These are phyloP conservation scores for Xylaria venustula DNA, from an alignment of 495 filamentous ascomycete species.

Conservation along the genomic window DNA sequence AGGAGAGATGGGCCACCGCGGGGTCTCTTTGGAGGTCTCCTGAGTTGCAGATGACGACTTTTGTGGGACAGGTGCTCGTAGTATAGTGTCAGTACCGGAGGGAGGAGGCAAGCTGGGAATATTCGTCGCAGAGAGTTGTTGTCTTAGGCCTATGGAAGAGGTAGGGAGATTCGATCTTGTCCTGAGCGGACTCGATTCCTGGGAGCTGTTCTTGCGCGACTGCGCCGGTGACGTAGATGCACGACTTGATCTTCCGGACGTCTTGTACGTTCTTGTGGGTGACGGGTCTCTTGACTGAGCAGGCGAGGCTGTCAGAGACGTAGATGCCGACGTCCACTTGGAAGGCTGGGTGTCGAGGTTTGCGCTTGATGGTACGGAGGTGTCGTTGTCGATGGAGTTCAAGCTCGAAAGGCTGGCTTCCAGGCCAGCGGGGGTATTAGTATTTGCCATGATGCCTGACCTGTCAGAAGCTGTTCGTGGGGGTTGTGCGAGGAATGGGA, in stretches of 20 bases:
- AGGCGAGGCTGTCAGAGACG: slow-evolving; percentile 49
- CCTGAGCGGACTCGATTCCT: slow-evolving; percentile 68
- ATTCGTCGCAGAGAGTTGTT: slow-evolving; percentile 60
- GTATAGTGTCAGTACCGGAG: slow-evolving; percentile 51
- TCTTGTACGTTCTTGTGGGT: slow-evolving; percentile 39
- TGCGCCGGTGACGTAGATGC: slow-evolving; percentile 31
- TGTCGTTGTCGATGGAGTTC: slow-evolving; percentile 29
- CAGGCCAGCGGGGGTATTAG: slow-evolving; percentile 23
- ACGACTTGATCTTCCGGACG: slow-evolving; percentile 24
- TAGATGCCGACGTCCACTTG: slow-evolving; percentile 44
- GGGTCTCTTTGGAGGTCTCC: slow-evolving; percentile 55
- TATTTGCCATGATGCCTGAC: slow-evolving; percentile 23
- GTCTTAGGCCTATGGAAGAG: slow-evolving; percentile 57
- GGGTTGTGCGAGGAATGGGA: slow-evolving; percentile 27
- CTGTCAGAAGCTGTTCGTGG: slow-evolving; percentile 13
- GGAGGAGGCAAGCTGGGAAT: slow-evolving; percentile 58
- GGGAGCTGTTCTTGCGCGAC: slow-evolving; percentile 66
- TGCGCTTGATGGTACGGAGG: slow-evolving; percentile 28
- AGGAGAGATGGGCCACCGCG: slow-evolving; percentile 67
- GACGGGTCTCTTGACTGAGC: slow-evolving; percentile 50
- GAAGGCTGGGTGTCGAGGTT: slow-evolving; percentile 33
- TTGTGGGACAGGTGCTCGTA: slow-evolving; percentile 60
- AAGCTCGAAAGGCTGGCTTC: slow-evolving; percentile 30
- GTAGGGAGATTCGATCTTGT: slow-evolving; percentile 53
- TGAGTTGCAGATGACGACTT: slow-evolving; percentile 49